Evolutionary conservation across 306 rosid species (phyloP), one percentile per base, ranked within the genome.

Genomic region (Trifolium repens): DNA sequence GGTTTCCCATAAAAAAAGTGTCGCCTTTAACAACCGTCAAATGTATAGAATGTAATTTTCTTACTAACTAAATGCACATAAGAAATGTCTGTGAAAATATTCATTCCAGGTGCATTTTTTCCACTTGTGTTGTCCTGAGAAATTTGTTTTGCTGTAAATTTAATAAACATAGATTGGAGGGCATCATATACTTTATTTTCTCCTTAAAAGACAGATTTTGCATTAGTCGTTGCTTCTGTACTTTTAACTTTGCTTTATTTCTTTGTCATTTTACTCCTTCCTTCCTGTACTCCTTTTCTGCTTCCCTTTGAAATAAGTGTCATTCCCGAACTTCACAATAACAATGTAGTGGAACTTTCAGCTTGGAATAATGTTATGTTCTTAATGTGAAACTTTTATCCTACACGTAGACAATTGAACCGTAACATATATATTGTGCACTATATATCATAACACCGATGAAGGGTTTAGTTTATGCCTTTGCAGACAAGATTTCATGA

Each of bases 1-100:
- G 40, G 40, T 5, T 60, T 27, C n/a, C 43, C 58, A 40, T 2
- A n/a, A 19, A 32, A 22, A 57, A 40, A 2, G 6, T 60, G 32
- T 60, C 40, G 30, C 66, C 66, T 60, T 60, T 14, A 2, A 60
- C 66, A 15, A 60, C 16, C 15, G 32, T 60, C 42, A 60, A 60
- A 60, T 60, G 42, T 30, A 30, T 11, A 2, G 19, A 60, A 30
- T 60, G 40, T 12, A 64, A 15, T 10, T 16, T 19, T 43, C 49
- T 64, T 32, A 32, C 6, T 64, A 9, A 15, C 68, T n/a, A 34
- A 35, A 24, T 62, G 47, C 17, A 13, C 7, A 14, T 34, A 62
- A 35, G 26, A 62, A 35, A 62, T 35, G 64, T 49, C 74, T 27
- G 5, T 63, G 62, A 70, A 74, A 75, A 17, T 44, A 62, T 75